Percentiles rank a stretch among this genome's conserved stretches.
Conservation (phyloP, 75 land plant species). For the Adiantum capillusveneris region DNA sequence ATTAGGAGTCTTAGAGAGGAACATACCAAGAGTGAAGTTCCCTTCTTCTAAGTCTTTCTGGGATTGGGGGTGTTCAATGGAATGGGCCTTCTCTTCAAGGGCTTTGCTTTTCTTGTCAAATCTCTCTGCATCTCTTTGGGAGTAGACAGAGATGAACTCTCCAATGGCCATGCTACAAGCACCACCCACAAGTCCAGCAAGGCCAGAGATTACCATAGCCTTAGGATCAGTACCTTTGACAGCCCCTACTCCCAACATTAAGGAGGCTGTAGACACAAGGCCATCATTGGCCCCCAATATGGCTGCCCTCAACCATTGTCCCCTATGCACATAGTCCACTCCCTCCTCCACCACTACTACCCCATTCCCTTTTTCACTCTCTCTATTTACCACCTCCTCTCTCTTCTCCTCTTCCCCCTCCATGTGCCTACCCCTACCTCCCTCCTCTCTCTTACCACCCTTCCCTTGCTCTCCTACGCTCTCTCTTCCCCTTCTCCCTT, state of each 20-base stretch:
- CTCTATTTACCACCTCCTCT: no score
- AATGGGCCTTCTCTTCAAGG: not conserved
- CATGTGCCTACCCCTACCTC: no score
- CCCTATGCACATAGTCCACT: slow-evolving; percentile 46
- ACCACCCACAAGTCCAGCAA: slow-evolving; percentile 80
- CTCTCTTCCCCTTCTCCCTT: no score
- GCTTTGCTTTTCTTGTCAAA: slow-evolving; percentile 28
- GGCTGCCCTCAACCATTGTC: slow-evolving; percentile 82
- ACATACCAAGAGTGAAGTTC: no score
- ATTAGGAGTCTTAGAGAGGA: no score
- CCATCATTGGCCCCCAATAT: slow-evolving; percentile 93
- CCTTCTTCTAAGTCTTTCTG: no score
- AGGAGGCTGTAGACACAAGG: slow-evolving; percentile 63
- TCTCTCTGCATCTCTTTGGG: slow-evolving; percentile 69
- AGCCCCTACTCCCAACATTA: slow-evolving; percentile 82
- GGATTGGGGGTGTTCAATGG: no score
- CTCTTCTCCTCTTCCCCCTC: no score
- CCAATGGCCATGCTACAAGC: slow-evolving; percentile 95
- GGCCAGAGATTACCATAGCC: slow-evolving; percentile 58
- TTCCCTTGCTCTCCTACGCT: no score
- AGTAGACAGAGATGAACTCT: slow-evolving; percentile 81
- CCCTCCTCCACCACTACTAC: no score
- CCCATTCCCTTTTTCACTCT: no score
- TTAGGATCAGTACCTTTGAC: slow-evolving; percentile 28
- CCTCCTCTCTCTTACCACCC: no score